These are phyloP conservation scores for Kwoniella sp. DNA, from an alignment of 768 basidiomycete genomes.

Conservation along the genomic window DNA sequence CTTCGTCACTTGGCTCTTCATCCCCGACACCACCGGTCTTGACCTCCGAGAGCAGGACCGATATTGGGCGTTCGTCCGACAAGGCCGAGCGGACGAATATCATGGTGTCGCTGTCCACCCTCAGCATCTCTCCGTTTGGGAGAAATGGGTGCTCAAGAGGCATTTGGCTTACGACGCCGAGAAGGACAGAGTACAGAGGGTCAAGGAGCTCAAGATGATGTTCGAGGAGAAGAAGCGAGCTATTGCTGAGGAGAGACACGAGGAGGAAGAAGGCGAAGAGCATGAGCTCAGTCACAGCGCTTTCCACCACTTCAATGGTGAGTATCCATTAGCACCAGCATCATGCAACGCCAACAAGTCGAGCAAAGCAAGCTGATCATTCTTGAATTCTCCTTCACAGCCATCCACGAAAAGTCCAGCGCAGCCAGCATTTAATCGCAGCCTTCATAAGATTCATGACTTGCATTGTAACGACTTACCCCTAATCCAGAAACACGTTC, in stretches of 20 bases:
- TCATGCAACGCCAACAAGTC: background rate
- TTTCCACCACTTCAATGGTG: slow-evolving; percentile 39
- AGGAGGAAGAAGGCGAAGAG: slow-evolving; percentile 55
- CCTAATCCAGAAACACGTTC: too few relatives aligned
- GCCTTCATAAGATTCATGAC: background rate
- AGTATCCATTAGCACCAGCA: too few relatives aligned
- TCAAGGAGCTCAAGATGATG: slow-evolving; percentile 55
- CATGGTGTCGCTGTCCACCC: slow-evolving; percentile 59
- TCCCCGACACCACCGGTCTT: slow-evolving; percentile 59
- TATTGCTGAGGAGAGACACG: slow-evolving; percentile 47
- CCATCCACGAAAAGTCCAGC: slow-evolving; percentile 13
- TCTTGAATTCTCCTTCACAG: background rate
- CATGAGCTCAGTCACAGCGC: slow-evolving; percentile 33
- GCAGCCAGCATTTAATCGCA: background rate
- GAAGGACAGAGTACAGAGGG: slow-evolving; percentile 53
- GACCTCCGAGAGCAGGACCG: slow-evolving; percentile 59
- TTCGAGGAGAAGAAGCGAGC: slow-evolving; percentile 50
- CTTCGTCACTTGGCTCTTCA: slow-evolving; percentile 46
- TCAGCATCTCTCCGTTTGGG: slow-evolving; percentile 55
- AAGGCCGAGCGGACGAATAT: slow-evolving; percentile 54
- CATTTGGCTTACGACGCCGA: slow-evolving; percentile 56
- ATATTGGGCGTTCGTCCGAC: slow-evolving; percentile 57
- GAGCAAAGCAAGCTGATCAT: background rate
- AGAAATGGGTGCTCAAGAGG: slow-evolving; percentile 55
- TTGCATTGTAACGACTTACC: background rate